Evolutionary conservation across 257 asterid species (phyloP).

Genomic region (Salvia miltiorrhiza): DNA sequence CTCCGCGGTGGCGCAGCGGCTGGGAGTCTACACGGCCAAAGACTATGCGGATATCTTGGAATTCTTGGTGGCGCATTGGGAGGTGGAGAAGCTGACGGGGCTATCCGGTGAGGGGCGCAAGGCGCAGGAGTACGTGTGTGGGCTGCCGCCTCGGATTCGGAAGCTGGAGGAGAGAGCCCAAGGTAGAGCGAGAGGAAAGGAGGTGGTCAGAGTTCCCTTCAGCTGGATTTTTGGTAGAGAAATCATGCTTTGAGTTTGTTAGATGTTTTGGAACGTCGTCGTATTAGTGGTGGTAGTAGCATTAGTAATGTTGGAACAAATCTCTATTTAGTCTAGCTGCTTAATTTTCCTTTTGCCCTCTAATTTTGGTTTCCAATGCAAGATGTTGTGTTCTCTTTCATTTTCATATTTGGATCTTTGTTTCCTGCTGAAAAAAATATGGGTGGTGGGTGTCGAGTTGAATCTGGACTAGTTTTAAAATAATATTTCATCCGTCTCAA

Average conservation of each 20-base stretch:
- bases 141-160: constrained; percentile 58
- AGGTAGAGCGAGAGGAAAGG: constrained; percentile 40
- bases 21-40: constrained; percentile 65
- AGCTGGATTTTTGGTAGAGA: constrained; percentile 65
- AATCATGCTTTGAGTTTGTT: constrained; percentile 29
- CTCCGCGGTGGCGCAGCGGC: constrained; percentile 64
- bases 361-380: too few species aligned
- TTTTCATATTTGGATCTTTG: too few species aligned
- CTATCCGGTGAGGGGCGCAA: constrained; percentile 65
- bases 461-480: too few species aligned
- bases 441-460: too few species aligned
- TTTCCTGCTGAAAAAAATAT: too few species aligned
- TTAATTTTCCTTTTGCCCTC: too few species aligned
- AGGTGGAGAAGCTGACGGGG: constrained; percentile 54
- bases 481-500: too few species aligned
- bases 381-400: too few species aligned
- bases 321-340: too few species aligned
- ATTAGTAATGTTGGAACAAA: too few species aligned
- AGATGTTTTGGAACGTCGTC: not conserved
- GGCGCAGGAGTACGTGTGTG: constrained; percentile 73
- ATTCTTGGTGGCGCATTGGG: constrained; percentile 61
- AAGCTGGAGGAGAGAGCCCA: constrained; percentile 65
- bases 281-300: not conserved
- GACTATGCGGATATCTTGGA: constrained; percentile 77
- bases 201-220: constrained; percentile 40